phyloP scores from a whole-genome alignment of 2,329 filamentous ascomycete species.

The Trichophyton mentagrophytes region DNA sequence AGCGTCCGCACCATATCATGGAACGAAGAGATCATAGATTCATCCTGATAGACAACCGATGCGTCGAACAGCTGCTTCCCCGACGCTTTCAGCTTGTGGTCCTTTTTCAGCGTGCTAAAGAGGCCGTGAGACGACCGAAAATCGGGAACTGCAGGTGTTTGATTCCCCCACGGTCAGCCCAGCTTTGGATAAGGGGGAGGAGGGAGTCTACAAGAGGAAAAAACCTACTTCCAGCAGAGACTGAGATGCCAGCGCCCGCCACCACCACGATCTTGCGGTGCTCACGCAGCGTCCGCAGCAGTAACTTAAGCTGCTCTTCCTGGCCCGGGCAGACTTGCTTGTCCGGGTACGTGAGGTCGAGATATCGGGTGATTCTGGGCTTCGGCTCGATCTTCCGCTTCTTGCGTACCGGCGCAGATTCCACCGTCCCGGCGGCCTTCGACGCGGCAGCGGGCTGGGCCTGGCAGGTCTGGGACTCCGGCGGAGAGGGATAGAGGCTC shows the following conservation, averaged over 20 bases:
- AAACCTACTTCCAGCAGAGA: slow-evolving; percentile 74
- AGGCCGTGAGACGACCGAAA: slow-evolving; percentile 86
- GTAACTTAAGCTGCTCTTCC: slow-evolving; percentile 50
- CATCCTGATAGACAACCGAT: slow-evolving; percentile 83
- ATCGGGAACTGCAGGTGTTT: slow-evolving; percentile 58
- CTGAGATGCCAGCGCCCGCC: slow-evolving; percentile 91
- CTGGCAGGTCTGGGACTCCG: slow-evolving; percentile 30
- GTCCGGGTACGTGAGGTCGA: slow-evolving; percentile 48
- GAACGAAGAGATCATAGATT: slow-evolving; percentile 76
- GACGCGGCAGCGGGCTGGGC: slow-evolving; percentile 18
- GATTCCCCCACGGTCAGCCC: slow-evolving; percentile 10
- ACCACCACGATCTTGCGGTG: slow-evolving; percentile 96
- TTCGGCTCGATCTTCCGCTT: slow-evolving; percentile 50
- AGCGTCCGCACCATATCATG: slow-evolving; percentile 92
- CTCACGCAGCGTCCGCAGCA: slow-evolving; percentile 64
- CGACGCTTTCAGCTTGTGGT: slow-evolving; percentile 84
- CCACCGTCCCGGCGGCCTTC: slow-evolving; percentile 20
- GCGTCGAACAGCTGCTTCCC: slow-evolving; percentile 96
- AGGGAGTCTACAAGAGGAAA: slow-evolving; percentile 6
- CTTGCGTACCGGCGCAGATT: slow-evolving; percentile 59
- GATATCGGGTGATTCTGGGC: slow-evolving; percentile 65
- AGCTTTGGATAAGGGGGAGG: slow-evolving; percentile 11
- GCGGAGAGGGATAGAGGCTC: slow-evolving; percentile 29
- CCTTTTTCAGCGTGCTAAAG: slow-evolving; percentile 69
- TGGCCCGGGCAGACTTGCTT: slow-evolving; percentile 37